Base-by-base conservation (phyloP, 163 green algal genomes). In the Smithsoniella earleae region DNA sequence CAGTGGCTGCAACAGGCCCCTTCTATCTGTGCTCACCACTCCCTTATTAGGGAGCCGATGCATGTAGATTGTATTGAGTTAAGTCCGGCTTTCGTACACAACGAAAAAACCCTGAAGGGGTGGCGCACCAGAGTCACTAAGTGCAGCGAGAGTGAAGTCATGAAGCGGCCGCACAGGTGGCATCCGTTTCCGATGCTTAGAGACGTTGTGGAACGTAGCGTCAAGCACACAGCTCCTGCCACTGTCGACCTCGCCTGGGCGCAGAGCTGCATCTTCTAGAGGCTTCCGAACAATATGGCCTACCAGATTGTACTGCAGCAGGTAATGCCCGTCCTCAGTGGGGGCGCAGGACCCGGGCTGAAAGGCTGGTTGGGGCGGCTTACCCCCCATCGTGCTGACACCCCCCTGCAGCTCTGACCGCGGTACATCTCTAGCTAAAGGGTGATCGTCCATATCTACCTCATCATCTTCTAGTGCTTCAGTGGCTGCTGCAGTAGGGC, bases 141-240 rank as follows among this genome's bases (percentile, higher is more conserved):
- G 58, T 0, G 58, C 58, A 6, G 58, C 58, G n/a, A 69, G 58
- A 0, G 27, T 34, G 1, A 69, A 69, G 25, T 69, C 58, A 33
- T 69, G 58, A 4, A 5, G 31, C 6, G 58, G 25, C 5, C 58
- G 58, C 30, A 69, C 43, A 30, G 58, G 58, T 16, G 58, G 58
- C 58, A 69, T 69, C 30, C 58, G 58, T 31, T 69, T 69, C 5
- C 58, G 58, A 33, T 69, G 58, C 58, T 34, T 30, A 4, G 58
- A 30, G n/a, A 43, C 34, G 58, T 69, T 31, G 20, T 69, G 58
- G 58, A 40, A 69, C 27, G 34, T 69, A 30, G 25, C 25, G 27
- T 69, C 58, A 18, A 69, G 18, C 58, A 69, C 58, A 10, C 10
- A 49, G 40, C 40, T 49, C 10, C 40, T 10, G 10, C 10, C 40